Base-by-base conservation (phyloP, 163 green algal genomes). In the Scenedesmus sp. region DNA sequence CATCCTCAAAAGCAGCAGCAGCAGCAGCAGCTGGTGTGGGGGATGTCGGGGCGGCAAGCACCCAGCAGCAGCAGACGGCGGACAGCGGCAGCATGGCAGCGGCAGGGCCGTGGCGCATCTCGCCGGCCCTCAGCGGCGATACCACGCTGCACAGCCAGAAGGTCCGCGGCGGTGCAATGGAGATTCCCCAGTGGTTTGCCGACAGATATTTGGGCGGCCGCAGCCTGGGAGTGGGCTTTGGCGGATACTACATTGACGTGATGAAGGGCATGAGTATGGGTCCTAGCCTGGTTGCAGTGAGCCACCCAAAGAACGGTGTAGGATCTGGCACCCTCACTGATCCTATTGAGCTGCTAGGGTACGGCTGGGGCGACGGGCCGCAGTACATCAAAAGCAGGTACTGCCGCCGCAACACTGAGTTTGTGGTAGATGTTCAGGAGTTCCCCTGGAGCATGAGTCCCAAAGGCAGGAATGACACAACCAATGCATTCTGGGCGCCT, bases 221-320 rank as follows among this genome's bases (percentile, higher is more conserved):
- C 70, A 79, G 23, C 70, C 23, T 79, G 70, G 70, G 70, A 5
- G 70, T 79, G 15, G 70, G 70, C 3, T 79, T 79, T 52, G 70
- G 70, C 23, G 70, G 70, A 2, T 79, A 79, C 70, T 79, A 79
- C 70, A 79, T 52, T 8, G 70, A 79, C 70, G 70, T 79, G 23
- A 79, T 79, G 70, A 79, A 79, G 18, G 70, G 70, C 23, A 79
- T 79, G 70, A 79, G 70, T 8, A 79, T 79, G 70, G 70, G 70
- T 2, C 70, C 70, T 4, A 79, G 70, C 70, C 23, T 79, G 20
- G 70, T 79, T 52, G 70, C 70, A 52, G 70, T 79, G 23, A 23
- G 70, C 3, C 70, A 79, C 23, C 70, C 70, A 15, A 23, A 5
- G 0, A 79, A 79, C 66, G 7, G 7, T 7, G 18, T 34, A 15